Evolutionary conservation across 2,329 filamentous ascomycete genomes (phyloP).

Genomic region (Penicillium sp.): DNA sequence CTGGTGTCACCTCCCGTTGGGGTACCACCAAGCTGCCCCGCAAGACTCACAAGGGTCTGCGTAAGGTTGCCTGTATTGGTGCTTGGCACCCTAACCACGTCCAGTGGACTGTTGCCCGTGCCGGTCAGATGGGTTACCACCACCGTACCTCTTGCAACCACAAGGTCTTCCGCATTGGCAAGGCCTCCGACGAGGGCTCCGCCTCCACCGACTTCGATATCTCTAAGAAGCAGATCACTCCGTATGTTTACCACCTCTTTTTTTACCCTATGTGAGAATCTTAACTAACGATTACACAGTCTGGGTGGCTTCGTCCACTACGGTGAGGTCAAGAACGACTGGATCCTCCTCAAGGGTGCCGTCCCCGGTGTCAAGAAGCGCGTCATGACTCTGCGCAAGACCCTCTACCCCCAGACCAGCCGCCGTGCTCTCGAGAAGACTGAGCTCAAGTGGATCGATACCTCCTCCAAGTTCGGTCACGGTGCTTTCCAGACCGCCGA

Average conservation of each 20-base stretch:
- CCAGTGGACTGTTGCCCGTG: constrained; percentile 99
- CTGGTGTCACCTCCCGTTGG: constrained; percentile 96
- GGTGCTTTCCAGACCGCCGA: constrained; percentile 97
- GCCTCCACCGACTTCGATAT: constrained; percentile 92
- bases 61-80: constrained; percentile 99
- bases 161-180: constrained; percentile 99
- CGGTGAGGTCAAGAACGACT: constrained; percentile 99
- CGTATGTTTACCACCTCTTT: constrained; percentile 62
- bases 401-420: constrained; percentile 95
- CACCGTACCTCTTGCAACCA: constrained; percentile 99
- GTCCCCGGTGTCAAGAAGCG: constrained; percentile 99
- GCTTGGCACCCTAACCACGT: constrained; percentile 99
- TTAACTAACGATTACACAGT: constrained; percentile 50
- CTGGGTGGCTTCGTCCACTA: constrained; percentile 99
- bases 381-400: constrained; percentile 97
- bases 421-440: constrained; percentile 97
- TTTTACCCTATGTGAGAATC: neutral
- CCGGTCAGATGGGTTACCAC: constrained; percentile 99
- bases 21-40: constrained; percentile 99
- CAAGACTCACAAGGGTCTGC: constrained; percentile 99
- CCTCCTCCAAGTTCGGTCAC: constrained; percentile 99
- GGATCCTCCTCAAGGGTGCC: constrained; percentile 94
- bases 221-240: constrained; percentile 99
- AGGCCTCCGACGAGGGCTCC: constrained; percentile 83
- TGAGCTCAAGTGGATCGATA: constrained; percentile 99